Evolutionary conservation across 1,284 basidiomycete genomes (phyloP).

Genomic region (Heterobasidion parviporum): DNA sequence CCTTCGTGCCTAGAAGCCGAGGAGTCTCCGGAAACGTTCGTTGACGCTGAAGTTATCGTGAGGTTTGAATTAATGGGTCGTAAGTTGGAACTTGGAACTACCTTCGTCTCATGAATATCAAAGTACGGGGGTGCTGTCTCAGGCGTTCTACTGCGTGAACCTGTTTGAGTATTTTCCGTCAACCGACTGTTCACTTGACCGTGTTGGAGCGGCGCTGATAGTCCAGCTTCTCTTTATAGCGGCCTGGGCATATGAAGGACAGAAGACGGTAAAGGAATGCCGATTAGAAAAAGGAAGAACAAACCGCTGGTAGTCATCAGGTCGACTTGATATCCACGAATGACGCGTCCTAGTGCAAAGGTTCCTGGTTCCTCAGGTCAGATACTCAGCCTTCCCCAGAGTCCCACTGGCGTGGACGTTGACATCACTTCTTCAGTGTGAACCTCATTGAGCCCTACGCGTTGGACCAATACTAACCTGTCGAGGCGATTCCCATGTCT

Average conservation of each 20-base stretch:
- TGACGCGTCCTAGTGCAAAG: too few species aligned
- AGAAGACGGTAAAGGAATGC: not conserved
- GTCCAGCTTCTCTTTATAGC: not conserved
- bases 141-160: not conserved
- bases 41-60: not conserved
- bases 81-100: not conserved
- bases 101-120: not conserved
- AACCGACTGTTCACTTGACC: not conserved
- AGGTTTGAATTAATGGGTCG: not conserved
- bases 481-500: not conserved
- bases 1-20: not conserved
- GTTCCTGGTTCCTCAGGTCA: too few species aligned
- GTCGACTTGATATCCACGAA: too few species aligned
- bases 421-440: too few species aligned
- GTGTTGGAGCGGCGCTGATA: not conserved
- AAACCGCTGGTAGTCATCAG: too few species aligned
- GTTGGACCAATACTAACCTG: too few species aligned
- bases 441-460: too few species aligned
- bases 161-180: not conserved
- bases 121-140: too few species aligned
- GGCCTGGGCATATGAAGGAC: too few species aligned
- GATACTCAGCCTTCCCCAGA: too few species aligned
- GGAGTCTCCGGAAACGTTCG: not conserved
- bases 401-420: too few species aligned
- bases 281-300: not conserved